Conservation (phyloP, 768 basidiomycete genomes). For the Termitomyces sp. region DNA sequence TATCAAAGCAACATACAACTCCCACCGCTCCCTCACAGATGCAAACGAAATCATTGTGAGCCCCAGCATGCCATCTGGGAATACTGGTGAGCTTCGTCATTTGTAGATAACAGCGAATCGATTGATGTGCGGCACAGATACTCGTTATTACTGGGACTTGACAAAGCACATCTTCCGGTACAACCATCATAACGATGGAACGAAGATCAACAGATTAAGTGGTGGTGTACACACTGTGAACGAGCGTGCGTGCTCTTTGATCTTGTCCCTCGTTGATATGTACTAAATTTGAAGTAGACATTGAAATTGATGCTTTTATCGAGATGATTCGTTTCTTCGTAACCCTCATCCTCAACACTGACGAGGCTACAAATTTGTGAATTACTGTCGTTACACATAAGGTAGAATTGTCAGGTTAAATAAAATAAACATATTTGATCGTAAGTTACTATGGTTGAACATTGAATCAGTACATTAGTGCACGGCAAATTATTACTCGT, state of each 20-base stretch:
- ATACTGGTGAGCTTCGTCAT: too few species aligned
- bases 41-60: slow-evolving; percentile 41
- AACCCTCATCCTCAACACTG: slow-evolving; percentile 63
- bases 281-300: slow-evolving; percentile 31
- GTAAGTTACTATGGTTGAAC: neutral
- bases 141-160: slow-evolving; percentile 57
- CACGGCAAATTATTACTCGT: neutral
- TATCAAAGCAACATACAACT: slow-evolving; percentile 60
- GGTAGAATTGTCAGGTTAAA: too few species aligned
- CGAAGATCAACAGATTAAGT: slow-evolving; percentile 26
- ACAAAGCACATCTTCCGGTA: slow-evolving; percentile 71
- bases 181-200: slow-evolving; percentile 39
- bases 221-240: slow-evolving; percentile 68
- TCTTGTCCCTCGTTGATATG: slow-evolving; percentile 11
- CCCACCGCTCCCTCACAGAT: slow-evolving; percentile 38
- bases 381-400: too few species aligned
- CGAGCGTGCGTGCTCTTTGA: slow-evolving; percentile 48
- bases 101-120: too few species aligned
- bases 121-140: slow-evolving; percentile 38
- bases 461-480: neutral
- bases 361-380: slow-evolving; percentile 42
- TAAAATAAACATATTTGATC: neutral
- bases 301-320: slow-evolving; percentile 49
- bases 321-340: slow-evolving; percentile 69
- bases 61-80: neutral